Conservation (phyloP, 345 rosid genomes). For the Murraya koenigii region DNA sequence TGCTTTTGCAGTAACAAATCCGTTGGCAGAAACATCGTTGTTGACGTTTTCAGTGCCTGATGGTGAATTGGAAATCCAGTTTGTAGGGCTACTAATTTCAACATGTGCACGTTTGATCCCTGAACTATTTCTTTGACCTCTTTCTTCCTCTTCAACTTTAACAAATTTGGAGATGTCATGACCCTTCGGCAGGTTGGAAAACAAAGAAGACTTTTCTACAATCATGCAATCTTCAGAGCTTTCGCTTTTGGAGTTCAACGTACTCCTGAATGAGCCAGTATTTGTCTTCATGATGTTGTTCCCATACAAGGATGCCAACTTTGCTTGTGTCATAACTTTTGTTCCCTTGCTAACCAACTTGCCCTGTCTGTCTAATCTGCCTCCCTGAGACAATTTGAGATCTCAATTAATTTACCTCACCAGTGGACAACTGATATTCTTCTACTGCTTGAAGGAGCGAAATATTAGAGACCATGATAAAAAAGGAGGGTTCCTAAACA, state of each 20-base stretch:
- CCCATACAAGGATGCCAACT: constrained; percentile 74
- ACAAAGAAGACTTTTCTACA: constrained; percentile 34
- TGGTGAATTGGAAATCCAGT: constrained; percentile 32
- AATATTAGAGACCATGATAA: not conserved
- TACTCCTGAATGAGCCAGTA: constrained; percentile 29
- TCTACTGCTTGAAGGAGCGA: not conserved
- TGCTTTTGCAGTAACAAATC: constrained; percentile 83
- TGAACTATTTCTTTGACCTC: constrained; percentile 33
- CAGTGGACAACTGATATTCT: not conserved
- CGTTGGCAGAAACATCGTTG: constrained; percentile 49
- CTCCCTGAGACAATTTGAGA: constrained; percentile 48
- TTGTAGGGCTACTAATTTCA: constrained; percentile 49
- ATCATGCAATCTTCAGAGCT: constrained; percentile 49
- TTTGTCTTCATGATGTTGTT: constrained; percentile 43
- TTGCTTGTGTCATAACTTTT: constrained; percentile 51
- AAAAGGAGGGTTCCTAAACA: not conserved
- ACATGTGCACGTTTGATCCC: constrained; percentile 64
- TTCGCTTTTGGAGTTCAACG: constrained; percentile 37
- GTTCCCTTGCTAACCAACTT: constrained; percentile 43
- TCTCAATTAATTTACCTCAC: not conserved
- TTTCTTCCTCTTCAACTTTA: constrained; percentile 52
- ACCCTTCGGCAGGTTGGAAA: constrained; percentile 30
- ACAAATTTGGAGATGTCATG: constrained; percentile 19
- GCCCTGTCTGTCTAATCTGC: constrained; percentile 29
- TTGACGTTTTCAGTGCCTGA: constrained; percentile 42